phyloP scores from a whole-genome alignment of 208 protist genomes.

The Crithidia acanthocephali region DNA sequence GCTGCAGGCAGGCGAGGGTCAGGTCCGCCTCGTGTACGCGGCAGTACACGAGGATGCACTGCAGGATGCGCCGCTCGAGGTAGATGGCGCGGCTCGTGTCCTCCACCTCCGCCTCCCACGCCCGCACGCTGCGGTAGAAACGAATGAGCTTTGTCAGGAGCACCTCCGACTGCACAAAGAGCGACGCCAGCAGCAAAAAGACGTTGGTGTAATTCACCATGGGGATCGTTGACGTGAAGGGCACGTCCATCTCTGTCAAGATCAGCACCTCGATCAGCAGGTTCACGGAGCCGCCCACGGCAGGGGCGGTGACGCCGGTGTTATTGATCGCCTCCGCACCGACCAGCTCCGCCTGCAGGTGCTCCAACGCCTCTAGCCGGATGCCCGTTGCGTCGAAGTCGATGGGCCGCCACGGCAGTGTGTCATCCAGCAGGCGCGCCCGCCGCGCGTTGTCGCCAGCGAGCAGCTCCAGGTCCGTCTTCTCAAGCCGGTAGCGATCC shows the following conservation, averaged over 20 bases:
- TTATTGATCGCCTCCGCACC: slow-evolving; percentile 7
- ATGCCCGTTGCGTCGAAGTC: slow-evolving; percentile 44
- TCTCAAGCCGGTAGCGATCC: slow-evolving; percentile 17
- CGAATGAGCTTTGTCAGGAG: slow-evolving; percentile 66
- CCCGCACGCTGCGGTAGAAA: slow-evolving; percentile 55
- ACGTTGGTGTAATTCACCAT: slow-evolving; percentile 66
- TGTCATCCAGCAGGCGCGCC: slow-evolving; percentile 57
- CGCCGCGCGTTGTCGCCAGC: slow-evolving; percentile 46
- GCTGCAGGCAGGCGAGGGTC: slow-evolving; percentile 46
- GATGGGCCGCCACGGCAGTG: slow-evolving; percentile 62
- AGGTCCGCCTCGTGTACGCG: slow-evolving; percentile 64
- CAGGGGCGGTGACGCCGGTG: slow-evolving; percentile 11
- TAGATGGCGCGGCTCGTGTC: slow-evolving; percentile 39
- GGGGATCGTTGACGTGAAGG: slow-evolving; percentile 57
- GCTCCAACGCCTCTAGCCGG: slow-evolving; percentile 47
- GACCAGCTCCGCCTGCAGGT: slow-evolving; percentile 12
- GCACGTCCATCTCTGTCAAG: slow-evolving; percentile 55
- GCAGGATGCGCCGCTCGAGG: slow-evolving; percentile 54
- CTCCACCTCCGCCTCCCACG: slow-evolving; percentile 26
- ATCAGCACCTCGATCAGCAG: slow-evolving; percentile 66
- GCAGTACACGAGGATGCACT: slow-evolving; percentile 67
- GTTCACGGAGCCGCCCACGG: slow-evolving; percentile 63
- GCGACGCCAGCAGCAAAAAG: slow-evolving; percentile 61
- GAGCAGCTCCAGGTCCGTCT: slow-evolving; percentile 50
- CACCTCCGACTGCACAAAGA: slow-evolving; percentile 67